Percentiles rank a stretch among this genome's conserved stretches.
These are phyloP conservation scores for Collariella sp. DNA, from an alignment of 495 filamentous ascomycete genomes.

Conservation along the genomic window DNA sequence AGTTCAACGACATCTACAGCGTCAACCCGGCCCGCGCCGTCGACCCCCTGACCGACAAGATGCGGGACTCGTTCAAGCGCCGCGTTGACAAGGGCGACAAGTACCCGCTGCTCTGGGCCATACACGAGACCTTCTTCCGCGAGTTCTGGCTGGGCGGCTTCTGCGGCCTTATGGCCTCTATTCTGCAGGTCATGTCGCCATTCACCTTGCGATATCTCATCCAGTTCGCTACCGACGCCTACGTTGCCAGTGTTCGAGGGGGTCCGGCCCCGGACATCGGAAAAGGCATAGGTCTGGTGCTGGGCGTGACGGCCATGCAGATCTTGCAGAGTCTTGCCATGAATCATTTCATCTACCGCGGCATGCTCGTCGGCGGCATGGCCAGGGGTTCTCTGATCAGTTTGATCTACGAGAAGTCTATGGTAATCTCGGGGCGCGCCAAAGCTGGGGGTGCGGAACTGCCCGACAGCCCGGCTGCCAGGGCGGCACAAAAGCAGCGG, in stretches of 20 bases:
- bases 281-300: conserved; percentile 59
- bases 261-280: conserved; percentile 52
- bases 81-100: conserved; percentile 59
- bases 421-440: conserved; percentile 71
- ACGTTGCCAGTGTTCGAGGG: conserved; percentile 45
- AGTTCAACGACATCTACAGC: conserved; percentile 76
- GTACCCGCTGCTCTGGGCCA: conserved; percentile 65
- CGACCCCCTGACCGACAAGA: conserved; percentile 53
- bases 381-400: conserved; percentile 63
- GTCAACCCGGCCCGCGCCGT: conserved; percentile 76
- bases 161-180: conserved; percentile 62
- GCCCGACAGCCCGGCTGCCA: conserved; percentile 24
- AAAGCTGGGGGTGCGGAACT: conserved; percentile 54
- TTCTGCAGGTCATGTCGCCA: conserved; percentile 65
- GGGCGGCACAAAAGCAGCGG: conserved; percentile 25
- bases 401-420: conserved; percentile 71
- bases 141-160: conserved; percentile 80
- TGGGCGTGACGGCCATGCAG: conserved; percentile 73
- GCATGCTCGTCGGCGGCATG: conserved; percentile 74
- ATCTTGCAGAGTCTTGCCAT: conserved; percentile 59
- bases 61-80: conserved; percentile 57
- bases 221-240: conserved; percentile 70
- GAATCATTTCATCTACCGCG: conserved; percentile 75
- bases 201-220: conserved; percentile 70
- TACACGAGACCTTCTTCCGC: conserved; percentile 78